Conservation (phyloP, 495 filamentous ascomycete species). For the Penicillium cosmopolitanum region DNA sequence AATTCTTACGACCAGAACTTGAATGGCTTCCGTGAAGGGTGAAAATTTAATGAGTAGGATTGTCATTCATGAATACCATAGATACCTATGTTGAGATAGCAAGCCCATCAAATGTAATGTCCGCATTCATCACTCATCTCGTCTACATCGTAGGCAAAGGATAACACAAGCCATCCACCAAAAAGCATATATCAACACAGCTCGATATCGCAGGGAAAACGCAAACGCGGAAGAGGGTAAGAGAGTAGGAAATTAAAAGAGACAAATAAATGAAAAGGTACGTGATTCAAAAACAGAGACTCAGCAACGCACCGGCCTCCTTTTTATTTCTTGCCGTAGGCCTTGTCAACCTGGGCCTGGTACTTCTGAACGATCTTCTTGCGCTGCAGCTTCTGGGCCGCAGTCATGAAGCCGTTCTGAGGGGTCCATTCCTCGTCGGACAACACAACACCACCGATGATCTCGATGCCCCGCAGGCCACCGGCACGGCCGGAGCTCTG, state of each 20-base stretch:
- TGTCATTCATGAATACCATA: neutral
- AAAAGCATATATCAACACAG: conserved; percentile 22
- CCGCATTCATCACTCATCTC: conserved; percentile 28
- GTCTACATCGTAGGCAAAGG: conserved; percentile 24
- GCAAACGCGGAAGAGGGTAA: conserved; percentile 24
- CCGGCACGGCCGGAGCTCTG: conserved; percentile 74
- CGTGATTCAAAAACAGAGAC: conserved; percentile 8
- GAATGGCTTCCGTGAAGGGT: neutral
- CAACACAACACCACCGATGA: conserved; percentile 89
- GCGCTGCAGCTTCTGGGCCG: conserved; percentile 60
- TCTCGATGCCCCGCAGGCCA: conserved; percentile 83
- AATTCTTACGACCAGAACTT: neutral
- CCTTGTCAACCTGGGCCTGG: conserved; percentile 50
- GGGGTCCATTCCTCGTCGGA: conserved; percentile 98
- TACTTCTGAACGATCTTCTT: conserved; percentile 54
- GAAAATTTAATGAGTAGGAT: neutral
- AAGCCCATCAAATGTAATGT: conserved; percentile 19
- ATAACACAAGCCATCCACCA: conserved; percentile 10
- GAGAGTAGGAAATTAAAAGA: conserved; percentile 12
- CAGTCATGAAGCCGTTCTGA: conserved; percentile 69
- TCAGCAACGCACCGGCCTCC: neutral
- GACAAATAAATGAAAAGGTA: conserved; percentile 12
- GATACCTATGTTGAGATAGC: conserved; percentile 3
- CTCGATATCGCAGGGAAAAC: conserved; percentile 17
- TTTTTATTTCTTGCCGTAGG: conserved; percentile 52